Conservation (phyloP, 2,329 filamentous ascomycete species). For the Diaporthe sp. region DNA sequence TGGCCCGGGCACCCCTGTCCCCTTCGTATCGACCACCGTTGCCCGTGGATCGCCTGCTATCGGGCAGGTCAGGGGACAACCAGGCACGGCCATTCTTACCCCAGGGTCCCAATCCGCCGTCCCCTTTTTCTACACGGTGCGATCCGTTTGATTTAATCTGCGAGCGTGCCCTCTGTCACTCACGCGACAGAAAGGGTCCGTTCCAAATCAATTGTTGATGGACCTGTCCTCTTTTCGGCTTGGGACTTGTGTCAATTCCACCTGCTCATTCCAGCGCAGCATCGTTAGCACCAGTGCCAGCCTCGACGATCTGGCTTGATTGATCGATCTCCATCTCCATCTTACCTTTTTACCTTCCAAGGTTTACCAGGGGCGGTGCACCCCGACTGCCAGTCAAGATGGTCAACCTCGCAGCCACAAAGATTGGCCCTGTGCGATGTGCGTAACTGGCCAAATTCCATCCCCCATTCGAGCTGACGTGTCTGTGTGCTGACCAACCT, state of each 20-base stretch:
- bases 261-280: neutral
- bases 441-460: neutral
- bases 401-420: slow-evolving; percentile 38
- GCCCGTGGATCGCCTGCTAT: slow-evolving; percentile 14
- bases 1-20: slow-evolving; percentile 22
- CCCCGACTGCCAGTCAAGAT: slow-evolving; percentile 24
- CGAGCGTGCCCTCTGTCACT: neutral
- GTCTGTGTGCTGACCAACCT: neutral
- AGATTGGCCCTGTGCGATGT: slow-evolving; percentile 38
- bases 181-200: slow-evolving; percentile 5
- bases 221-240: neutral
- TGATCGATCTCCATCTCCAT: neutral
- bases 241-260: neutral
- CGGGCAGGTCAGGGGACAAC: slow-evolving; percentile 1
- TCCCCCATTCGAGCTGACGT: neutral
- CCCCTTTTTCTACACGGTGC: slow-evolving; percentile 12
- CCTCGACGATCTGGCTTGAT: neutral
- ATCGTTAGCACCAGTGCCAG: neutral
- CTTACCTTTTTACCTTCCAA: neutral
- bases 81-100: slow-evolving; percentile 7
- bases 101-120: slow-evolving; percentile 20
- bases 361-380: neutral
- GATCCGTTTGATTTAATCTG: slow-evolving; percentile 14
- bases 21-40: slow-evolving; percentile 22
- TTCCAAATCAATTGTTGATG: neutral